Evolutionary conservation across 192 early-diverging fungal genomes (phyloP), one percentile per base, ranked within the genome.

Genomic region (Coemansia sp.): DNA sequence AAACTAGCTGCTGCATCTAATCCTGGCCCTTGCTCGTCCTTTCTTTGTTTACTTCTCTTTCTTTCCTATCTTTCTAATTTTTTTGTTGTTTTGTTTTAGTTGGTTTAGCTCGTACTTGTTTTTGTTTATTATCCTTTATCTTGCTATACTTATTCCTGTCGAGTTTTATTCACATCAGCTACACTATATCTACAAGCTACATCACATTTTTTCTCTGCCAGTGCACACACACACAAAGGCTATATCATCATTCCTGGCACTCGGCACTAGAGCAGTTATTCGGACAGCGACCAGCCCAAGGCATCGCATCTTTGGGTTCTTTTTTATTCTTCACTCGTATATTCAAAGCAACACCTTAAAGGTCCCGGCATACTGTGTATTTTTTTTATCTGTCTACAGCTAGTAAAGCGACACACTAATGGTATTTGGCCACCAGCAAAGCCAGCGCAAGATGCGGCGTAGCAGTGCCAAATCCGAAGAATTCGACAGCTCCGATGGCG

Each of bases 401-500:
- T 56, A 10, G 17, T 16, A 56, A 20, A 56, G n/a, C 29, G 31
- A 1, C 29, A 38, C 48, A 66, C 30, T 14, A 45, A 75, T 81
- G 73, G 69, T 50, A 12, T 76, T 73, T 38, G 70, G 79, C 38
- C 72, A 72, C n/a, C 61, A 50, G 28, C 73, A 72, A 42, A 61
- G 57, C 20, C 64, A 67, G 52, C 73, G 73, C 57, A 68, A 49
- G 54, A 49, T 64, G 56, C 79, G 79, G 12, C 79, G 73, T 22
- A 64, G 62, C 40, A 82, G 73, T 31, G 40, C 49, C 10, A 65
- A 68, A 50, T 80, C 77, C 59, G 71, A 69, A 58, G 67, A 69
- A 18, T 73, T 73, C 45, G 79, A 82, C 61, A 62, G 52, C 28
- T 76, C 73, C 22, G 79, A 82, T 17, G 79, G 79, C 51, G 79